Base-by-base conservation (phyloP, 164 flowering plant genomes). In the Magnolia sinica region DNA sequence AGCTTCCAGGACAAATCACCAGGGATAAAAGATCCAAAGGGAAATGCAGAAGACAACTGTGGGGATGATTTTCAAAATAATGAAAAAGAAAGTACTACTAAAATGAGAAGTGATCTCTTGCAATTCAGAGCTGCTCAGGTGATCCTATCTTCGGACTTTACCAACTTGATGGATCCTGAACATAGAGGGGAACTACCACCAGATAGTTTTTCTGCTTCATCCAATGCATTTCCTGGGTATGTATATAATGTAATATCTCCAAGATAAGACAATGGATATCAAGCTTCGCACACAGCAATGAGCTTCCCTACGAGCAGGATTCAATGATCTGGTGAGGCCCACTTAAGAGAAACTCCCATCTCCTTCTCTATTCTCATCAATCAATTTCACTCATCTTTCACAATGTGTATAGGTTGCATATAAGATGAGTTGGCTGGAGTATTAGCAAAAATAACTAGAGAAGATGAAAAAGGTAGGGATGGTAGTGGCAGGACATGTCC, bases 281-380 rank as follows among this genome's bases (percentile, higher is more conserved):
- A 90, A 80, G 79, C 97, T 91, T 72, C 92, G 82, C 68, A 89
- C 95, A 2, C 88, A 89, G 75, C 80, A 81, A 70, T 84, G 97
- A 84, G 95, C 97, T 7, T 77, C 78, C 10, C 83, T 78, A 70
- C 90, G 95, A 16, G 91, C 91, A 16, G 79, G 85, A 79, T 92
- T 91, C 87, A 87, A 92, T 76, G 83, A 88, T 81, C 75, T 85
- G 73, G 97, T 92, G 71, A 81, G 82, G 50, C 8, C 24, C 23
- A 58, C 24, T 19, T 9, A 55, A 16, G 1, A 31, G 37, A 31
- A 31, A 31, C 59, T 13, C 4, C 8, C 7, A 51, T 50, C 70
- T 18, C 58, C 24, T 55, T 68, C 1, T 63, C 50, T 73, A 24
- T 73, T 55, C 52, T 22, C 37, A 55, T 22, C 24, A 37, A n/a